Percentiles rank a stretch among this genome's conserved stretches.
phyloP scores from a whole-genome alignment of 495 filamentous ascomycete genomes.

The Pseudotulostoma volvatum region DNA sequence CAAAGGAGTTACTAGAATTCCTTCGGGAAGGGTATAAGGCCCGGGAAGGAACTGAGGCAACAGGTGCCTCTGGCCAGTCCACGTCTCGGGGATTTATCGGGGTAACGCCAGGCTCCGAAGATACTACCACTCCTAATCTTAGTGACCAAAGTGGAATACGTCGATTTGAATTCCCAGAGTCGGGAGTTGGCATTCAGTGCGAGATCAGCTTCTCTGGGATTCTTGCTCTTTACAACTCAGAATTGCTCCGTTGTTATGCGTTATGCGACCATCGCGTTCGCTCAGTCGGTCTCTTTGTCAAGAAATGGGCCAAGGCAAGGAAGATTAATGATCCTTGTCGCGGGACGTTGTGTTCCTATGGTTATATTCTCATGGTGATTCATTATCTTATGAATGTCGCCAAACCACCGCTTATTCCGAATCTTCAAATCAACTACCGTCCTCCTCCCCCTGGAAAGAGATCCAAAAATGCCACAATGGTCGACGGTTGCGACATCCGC shows the following conservation, averaged over 20 bases:
- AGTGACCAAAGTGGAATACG: neutral
- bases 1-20: slow-evolving; percentile 28
- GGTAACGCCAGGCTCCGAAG: neutral
- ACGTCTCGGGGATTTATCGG: neutral
- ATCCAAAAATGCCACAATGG: slow-evolving; percentile 3
- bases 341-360: slow-evolving; percentile 70
- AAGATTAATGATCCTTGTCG: slow-evolving; percentile 69
- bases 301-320: slow-evolving; percentile 64
- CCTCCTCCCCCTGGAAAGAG: slow-evolving; percentile 11
- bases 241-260: slow-evolving; percentile 61
- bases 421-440: slow-evolving; percentile 41
- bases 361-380: slow-evolving; percentile 85
- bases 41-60: slow-evolving; percentile 31
- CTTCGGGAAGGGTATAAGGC: slow-evolving; percentile 41
- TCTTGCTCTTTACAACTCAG: slow-evolving; percentile 63
- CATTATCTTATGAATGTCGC: slow-evolving; percentile 73
- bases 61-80: neutral
- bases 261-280: slow-evolving; percentile 54
- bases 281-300: slow-evolving; percentile 65
- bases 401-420: slow-evolving; percentile 60
- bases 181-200: slow-evolving; percentile 54
- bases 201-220: slow-evolving; percentile 77
- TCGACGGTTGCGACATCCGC: slow-evolving; percentile 42
- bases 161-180: slow-evolving; percentile 48
- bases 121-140: neutral